Evolutionary conservation across 2,329 filamentous ascomycete species (phyloP).

Genomic region (Salinomyces thailandicus): DNA sequence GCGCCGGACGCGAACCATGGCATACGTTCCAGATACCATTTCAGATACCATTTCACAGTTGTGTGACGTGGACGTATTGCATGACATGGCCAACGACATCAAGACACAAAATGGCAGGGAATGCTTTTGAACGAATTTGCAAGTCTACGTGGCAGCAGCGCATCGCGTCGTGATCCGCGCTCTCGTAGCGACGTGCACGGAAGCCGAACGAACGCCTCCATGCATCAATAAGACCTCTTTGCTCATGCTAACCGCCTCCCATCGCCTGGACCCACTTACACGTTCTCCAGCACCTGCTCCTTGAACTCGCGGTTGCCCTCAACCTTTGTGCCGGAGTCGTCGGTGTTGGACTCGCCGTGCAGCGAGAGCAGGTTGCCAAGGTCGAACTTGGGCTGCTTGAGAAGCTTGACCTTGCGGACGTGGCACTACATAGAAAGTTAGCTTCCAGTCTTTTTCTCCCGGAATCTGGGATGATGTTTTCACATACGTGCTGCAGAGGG

Average conservation of each 20-base stretch:
- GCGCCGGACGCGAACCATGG: too few species aligned
- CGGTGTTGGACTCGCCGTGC: conserved; percentile 92
- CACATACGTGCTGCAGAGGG: conserved; percentile 87
- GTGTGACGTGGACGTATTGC: too few species aligned
- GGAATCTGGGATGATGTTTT: not conserved
- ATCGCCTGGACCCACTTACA: conserved; percentile 51
- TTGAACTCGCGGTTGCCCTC: conserved; percentile 85
- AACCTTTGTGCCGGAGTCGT: conserved; percentile 94
- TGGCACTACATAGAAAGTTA: conserved; percentile 60
- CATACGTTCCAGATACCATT: too few species aligned
- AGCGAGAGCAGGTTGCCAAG: conserved; percentile 90
- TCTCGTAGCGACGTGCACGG: conserved; percentile 1
- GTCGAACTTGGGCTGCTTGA: conserved; percentile 98
- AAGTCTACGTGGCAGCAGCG: conserved; percentile 1
- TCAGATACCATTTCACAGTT: too few species aligned
- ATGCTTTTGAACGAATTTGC: conserved; percentile 1
- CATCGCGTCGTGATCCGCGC: not conserved
- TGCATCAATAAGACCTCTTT: conserved; percentile 16
- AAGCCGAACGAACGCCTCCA: conserved; percentile 15
- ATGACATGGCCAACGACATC: too few species aligned
- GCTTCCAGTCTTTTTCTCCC: conserved; percentile 7
- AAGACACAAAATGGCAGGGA: not conserved
- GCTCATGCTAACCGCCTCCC: conserved; percentile 1
- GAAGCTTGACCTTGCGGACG: conserved; percentile 99
- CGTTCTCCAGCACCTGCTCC: conserved; percentile 87